Evolutionary conservation across 495 filamentous ascomycete species (phyloP).

Genomic region (Daldinia vernicosa): DNA sequence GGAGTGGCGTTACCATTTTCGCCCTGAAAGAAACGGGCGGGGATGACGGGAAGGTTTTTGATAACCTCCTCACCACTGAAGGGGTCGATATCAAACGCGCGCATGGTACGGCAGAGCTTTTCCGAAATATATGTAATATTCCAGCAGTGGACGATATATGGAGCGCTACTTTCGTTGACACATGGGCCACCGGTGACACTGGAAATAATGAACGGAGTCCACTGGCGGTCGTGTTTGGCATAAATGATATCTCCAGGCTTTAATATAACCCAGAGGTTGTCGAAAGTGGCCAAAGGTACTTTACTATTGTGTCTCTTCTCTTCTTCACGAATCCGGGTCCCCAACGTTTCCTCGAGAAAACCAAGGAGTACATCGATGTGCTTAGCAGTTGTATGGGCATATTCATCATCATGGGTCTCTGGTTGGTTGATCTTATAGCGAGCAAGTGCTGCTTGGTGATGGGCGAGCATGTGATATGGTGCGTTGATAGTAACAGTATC

Average conservation of each 20-base stretch:
- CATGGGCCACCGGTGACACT: background rate
- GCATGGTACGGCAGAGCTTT: background rate
- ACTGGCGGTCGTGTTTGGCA: background rate
- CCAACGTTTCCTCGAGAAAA: background rate
- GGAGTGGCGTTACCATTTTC: background rate
- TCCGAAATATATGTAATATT: background rate
- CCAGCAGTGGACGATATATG: background rate
- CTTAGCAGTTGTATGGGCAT: background rate
- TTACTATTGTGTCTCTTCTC: background rate
- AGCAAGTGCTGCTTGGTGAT: slow-evolving; percentile 47
- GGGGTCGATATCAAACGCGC: background rate
- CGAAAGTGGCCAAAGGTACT: background rate
- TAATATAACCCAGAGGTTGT: background rate
- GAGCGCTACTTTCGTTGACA: background rate
- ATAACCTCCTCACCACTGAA: background rate
- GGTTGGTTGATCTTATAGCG: slow-evolving; percentile 38
- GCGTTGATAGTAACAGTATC: slow-evolving; percentile 44
- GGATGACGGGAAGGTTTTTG: background rate
- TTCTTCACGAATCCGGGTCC: background rate
- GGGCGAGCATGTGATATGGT: slow-evolving; percentile 51
- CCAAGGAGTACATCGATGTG: background rate
- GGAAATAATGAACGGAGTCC: background rate
- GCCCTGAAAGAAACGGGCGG: background rate
- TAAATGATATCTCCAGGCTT: background rate
- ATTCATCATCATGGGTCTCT: background rate